Conservation (phyloP, 768 basidiomycete genomes). For the Auriscalpium vulgare region DNA sequence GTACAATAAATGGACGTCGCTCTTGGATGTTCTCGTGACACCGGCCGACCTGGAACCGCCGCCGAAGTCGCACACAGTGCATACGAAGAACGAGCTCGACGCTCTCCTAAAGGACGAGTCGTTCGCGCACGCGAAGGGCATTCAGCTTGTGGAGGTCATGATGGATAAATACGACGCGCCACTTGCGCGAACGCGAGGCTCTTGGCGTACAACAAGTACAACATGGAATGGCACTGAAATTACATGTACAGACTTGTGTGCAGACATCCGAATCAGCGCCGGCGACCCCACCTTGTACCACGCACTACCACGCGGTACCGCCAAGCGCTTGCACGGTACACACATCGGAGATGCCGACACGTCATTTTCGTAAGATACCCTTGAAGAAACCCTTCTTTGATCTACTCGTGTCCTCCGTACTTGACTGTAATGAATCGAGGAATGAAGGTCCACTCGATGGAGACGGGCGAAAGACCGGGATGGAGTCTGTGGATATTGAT, state of each 20-base stretch:
- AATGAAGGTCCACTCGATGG: not conserved
- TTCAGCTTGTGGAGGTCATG: constrained; percentile 75
- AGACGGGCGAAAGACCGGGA: constrained; percentile 24
- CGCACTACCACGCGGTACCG: too few relatives aligned
- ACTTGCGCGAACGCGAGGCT: constrained; percentile 24
- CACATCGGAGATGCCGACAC: not conserved
- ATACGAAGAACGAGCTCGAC: constrained; percentile 59
- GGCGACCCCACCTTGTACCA: too few relatives aligned
- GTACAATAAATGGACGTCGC: constrained; percentile 72
- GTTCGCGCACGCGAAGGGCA: constrained; percentile 57
- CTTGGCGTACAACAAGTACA: too few relatives aligned
- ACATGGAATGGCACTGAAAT: too few relatives aligned
- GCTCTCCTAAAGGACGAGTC: constrained; percentile 51
- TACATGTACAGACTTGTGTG: too few relatives aligned
- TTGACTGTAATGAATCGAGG: not conserved
- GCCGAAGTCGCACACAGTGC: constrained; percentile 58
- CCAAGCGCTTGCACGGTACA: too few relatives aligned
- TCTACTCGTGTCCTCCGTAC: not conserved
- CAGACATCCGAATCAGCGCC: too few relatives aligned
- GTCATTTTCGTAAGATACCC: constrained; percentile 32
- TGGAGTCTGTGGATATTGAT: constrained; percentile 50
- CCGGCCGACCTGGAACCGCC: constrained; percentile 37
- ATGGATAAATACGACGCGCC: constrained; percentile 75
- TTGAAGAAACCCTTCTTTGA: constrained; percentile 33
- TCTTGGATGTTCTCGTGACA: constrained; percentile 55